Percentiles rank a stretch among this genome's conserved stretches.
phyloP scores from a whole-genome alignment of 768 basidiomycete species.

The Omphalotus guepiniiformis region DNA sequence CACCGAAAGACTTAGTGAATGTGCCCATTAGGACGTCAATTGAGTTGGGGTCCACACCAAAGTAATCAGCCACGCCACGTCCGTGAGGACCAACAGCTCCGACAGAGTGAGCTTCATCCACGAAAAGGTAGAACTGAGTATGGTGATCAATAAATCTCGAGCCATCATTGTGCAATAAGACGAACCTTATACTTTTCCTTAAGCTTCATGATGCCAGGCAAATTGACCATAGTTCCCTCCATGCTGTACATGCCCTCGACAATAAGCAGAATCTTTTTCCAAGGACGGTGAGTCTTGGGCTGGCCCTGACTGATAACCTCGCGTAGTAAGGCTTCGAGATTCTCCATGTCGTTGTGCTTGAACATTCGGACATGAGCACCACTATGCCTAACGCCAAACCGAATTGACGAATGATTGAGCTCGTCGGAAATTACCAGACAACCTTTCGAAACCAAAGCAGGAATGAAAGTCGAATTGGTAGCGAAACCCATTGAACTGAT shows the following conservation, averaged over 20 bases:
- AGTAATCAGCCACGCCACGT: slow-evolving; percentile 94
- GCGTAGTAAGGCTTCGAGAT: slow-evolving; percentile 72
- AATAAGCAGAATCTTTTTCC: slow-evolving; percentile 96
- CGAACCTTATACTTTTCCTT: slow-evolving; percentile 94
- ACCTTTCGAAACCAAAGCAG: slow-evolving; percentile 86
- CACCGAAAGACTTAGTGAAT: slow-evolving; percentile 93
- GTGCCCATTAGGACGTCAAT: slow-evolving; percentile 98
- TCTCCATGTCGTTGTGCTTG: slow-evolving; percentile 94
- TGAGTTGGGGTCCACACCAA: slow-evolving; percentile 70
- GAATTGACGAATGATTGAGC: slow-evolving; percentile 92
- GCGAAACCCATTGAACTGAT: slow-evolving; percentile 97
- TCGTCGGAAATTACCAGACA: slow-evolving; percentile 96
- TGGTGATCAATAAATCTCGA: neutral
- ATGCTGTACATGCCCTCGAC: slow-evolving; percentile 97
- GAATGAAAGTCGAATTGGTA: slow-evolving; percentile 91
- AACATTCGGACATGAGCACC: slow-evolving; percentile 89
- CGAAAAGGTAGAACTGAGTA: slow-evolving; percentile 84
- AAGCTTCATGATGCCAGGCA: slow-evolving; percentile 79
- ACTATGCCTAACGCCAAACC: slow-evolving; percentile 85
- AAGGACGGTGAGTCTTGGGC: slow-evolving; percentile 95
- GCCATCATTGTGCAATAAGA: neutral
- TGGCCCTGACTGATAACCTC: slow-evolving; percentile 97
- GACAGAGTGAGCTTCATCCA: slow-evolving; percentile 97
- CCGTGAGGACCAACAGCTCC: slow-evolving; percentile 94
- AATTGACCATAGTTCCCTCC: slow-evolving; percentile 92